Base-by-base conservation (phyloP, 768 basidiomycete genomes). In the Leccinellum rugosiceps region DNA sequence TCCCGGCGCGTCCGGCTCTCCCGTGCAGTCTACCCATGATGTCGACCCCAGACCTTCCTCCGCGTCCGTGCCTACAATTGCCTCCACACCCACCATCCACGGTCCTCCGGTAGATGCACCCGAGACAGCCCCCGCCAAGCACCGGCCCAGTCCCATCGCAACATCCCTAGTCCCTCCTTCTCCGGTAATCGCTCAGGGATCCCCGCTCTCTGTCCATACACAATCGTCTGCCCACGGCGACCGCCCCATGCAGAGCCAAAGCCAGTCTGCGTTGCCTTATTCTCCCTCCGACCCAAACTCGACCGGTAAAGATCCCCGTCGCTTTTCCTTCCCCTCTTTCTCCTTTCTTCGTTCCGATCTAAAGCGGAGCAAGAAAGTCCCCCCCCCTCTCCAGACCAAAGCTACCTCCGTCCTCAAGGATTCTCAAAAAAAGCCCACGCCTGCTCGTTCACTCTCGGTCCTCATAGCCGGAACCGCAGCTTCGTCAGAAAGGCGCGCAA, bases 401-500 rank as follows among this genome's bases (percentile, higher is more conserved):
- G 53, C 63, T 6, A 67, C 79, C 17, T 75, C 78, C 6, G 59
- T 69, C 19, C 61, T 62, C 13, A 72, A 77, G 52, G 74, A 79
- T 53, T 70, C 76, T 19, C 71, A 75, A 58, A 79, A 77, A 68
- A 76, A 75, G 54, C 63, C 65, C n/a, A 73, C 68, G 56, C 66
- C 74, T 23, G 59, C 68, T n/a, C 68, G 71, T 38, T 64, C 76
- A 2, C 65, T 79, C 55, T 62, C 76, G 7, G 26, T 60, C 23
- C 47, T 68, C 57, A 61, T 57, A 1, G 75, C 74, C 56, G 75
- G 71, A 30, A 59, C 69, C 9, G 55, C 48, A 11, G 50, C 64
- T 47, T 77, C 69, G 41, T 77, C 83, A 7, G 81, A 88, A 52
- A 85, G 78, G 66, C 80, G 80, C 4, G 87, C 88, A 19, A 80